Evolutionary conservation across 202 grass and related monocot species (phyloP).

Genomic region (Thinopyrum obtusiflorum): DNA sequence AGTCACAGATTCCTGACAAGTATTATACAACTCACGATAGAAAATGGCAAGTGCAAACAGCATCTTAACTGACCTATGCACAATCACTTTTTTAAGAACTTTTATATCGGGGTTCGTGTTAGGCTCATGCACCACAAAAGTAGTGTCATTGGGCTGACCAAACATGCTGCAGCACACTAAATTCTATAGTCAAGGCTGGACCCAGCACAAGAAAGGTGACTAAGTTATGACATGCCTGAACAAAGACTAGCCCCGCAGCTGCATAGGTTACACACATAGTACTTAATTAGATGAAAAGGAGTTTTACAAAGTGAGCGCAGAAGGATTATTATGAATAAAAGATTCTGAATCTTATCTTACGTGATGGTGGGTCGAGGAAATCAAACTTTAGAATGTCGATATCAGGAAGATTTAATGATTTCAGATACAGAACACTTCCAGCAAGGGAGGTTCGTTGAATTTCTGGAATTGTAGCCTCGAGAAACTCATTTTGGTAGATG

Average conservation of each 20-base stretch:
- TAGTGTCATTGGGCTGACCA: background rate
- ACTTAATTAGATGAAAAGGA: background rate
- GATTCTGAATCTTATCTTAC: constrained; percentile 59
- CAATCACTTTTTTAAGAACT: background rate
- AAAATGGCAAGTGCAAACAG: background rate
- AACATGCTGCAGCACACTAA: background rate
- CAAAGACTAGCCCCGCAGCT: background rate
- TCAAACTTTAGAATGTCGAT: constrained; percentile 94
- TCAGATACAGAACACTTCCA: constrained; percentile 80
- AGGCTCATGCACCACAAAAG: background rate
- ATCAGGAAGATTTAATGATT: constrained; percentile 84
- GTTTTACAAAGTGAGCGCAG: background rate
- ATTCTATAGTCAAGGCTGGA: background rate
- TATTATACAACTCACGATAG: background rate
- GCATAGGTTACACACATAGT: background rate
- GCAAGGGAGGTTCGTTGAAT: constrained; percentile 93
- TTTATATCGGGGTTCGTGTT: background rate
- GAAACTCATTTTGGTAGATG: constrained; percentile 78
- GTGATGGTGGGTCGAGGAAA: constrained; percentile 97
- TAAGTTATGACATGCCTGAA: background rate
- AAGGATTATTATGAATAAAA: constrained; percentile 26
- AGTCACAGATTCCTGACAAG: too few species aligned
- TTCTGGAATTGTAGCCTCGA: constrained; percentile 86
- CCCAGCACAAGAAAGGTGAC: background rate
- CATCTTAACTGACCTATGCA: background rate